A percentile compares a stretch with the other conserved stretches of the same genome.
phyloP scores from a whole-genome alignment of 2,329 filamentous ascomycete genomes.

The Blastomyces percursus region DNA sequence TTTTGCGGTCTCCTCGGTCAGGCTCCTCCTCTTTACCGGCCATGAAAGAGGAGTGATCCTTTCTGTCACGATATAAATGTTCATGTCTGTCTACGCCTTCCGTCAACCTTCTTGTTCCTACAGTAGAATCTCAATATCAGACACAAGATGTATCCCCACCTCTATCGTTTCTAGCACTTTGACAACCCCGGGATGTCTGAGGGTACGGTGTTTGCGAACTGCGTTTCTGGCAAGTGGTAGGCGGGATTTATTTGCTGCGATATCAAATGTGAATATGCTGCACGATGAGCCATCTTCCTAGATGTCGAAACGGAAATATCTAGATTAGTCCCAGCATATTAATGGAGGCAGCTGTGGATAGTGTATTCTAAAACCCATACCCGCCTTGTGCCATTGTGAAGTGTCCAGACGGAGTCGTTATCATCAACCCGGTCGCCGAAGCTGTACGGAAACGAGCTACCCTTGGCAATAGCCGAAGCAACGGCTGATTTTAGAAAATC shows the following conservation, averaged over 20 bases:
- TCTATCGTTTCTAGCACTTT: constrained; percentile 92
- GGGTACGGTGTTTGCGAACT: constrained; percentile 80
- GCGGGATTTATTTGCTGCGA: constrained; percentile 65
- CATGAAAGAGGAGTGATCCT: constrained; percentile 75
- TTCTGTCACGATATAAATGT: constrained; percentile 95
- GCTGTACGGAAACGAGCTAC: constrained; percentile 80
- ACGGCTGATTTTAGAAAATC: constrained; percentile 97
- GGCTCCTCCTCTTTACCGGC: constrained; percentile 77
- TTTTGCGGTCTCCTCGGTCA: constrained; percentile 87
- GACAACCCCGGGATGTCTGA: constrained; percentile 89
- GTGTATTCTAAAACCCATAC: constrained; percentile 40
- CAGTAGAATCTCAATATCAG: background rate
- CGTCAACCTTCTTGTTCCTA: constrained; percentile 12
- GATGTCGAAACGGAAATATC: constrained; percentile 8
- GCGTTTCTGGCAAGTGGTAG: constrained; percentile 86
- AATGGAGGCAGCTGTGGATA: constrained; percentile 1
- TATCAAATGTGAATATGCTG: constrained; percentile 94
- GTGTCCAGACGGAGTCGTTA: constrained; percentile 89
- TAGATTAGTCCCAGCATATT: constrained; percentile 11
- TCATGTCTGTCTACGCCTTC: constrained; percentile 63
- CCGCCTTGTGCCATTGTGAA: constrained; percentile 86
- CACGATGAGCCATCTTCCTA: constrained; percentile 91
- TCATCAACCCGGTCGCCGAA: constrained; percentile 90
- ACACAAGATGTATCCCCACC: constrained; percentile 38
- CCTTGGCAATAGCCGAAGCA: constrained; percentile 90